phyloP scores from a whole-genome alignment of 495 filamentous ascomycete species.

The Talaromyces stipitatus region DNA sequence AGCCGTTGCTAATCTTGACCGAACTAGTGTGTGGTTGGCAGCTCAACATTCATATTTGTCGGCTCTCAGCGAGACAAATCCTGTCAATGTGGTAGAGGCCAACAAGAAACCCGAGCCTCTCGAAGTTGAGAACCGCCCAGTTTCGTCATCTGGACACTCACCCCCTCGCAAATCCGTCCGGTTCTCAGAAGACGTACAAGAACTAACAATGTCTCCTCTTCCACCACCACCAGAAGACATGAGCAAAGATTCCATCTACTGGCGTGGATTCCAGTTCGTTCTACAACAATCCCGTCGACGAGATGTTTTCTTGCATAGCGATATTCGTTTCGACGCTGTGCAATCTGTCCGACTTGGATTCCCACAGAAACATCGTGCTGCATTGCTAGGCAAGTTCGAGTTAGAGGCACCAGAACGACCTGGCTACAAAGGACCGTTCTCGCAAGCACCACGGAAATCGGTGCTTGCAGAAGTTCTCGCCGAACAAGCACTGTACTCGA shows the following conservation, averaged over 20 bases:
- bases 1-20: conserved; percentile 61
- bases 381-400: conserved; percentile 73
- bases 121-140: conserved; percentile 13
- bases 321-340: conserved; percentile 80
- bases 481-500: conserved; percentile 40
- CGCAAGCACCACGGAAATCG: conserved; percentile 46
- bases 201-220: conserved; percentile 27
- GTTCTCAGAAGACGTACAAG: conserved; percentile 52
- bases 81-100: conserved; percentile 32
- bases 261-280: conserved; percentile 76
- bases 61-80: conserved; percentile 59
- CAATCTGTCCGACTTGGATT: conserved; percentile 70
- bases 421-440: conserved; percentile 43
- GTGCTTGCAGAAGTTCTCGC: conserved; percentile 29
- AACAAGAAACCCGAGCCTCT: conserved; percentile 7
- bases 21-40: conserved; percentile 74
- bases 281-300: conserved; percentile 45
- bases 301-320: conserved; percentile 80
- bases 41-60: conserved; percentile 72
- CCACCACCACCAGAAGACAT: conserved; percentile 26
- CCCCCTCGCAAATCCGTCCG: conserved; percentile 65
- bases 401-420: conserved; percentile 38
- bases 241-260: conserved; percentile 75
- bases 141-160: conserved; percentile 20
- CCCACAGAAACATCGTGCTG: conserved; percentile 55